Percentiles rank a stretch among this genome's conserved stretches.
phyloP scores from a whole-genome alignment of 352 stramenopile genomes.

The Elongisporangium prolatum region DNA sequence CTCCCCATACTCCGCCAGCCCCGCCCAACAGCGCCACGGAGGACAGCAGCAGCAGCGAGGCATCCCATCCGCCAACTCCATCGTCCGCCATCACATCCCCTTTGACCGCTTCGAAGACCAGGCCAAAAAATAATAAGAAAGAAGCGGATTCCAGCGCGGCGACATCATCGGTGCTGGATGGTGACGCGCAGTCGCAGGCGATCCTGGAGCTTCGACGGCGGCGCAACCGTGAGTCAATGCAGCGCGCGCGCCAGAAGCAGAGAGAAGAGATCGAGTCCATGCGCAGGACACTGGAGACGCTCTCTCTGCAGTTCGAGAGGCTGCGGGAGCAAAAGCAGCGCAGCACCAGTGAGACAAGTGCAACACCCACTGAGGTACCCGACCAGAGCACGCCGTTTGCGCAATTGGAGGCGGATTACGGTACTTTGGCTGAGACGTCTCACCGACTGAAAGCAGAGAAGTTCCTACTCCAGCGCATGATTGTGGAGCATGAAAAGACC shows the following conservation, averaged over 20 bases:
- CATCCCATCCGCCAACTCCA: neutral
- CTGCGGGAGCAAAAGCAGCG: neutral
- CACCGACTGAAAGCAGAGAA: neutral
- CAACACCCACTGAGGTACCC: neutral
- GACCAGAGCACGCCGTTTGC: neutral
- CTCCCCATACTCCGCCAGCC: neutral
- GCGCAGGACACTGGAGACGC: neutral
- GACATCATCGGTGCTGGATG: neutral
- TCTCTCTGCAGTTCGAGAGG: neutral
- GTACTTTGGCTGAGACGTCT: neutral
- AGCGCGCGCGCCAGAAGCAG: slow-evolving; percentile 30
- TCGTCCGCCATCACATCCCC: neutral
- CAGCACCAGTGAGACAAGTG: neutral
- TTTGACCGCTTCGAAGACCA: neutral
- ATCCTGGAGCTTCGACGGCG: slow-evolving; percentile 44
- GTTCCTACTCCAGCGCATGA: neutral
- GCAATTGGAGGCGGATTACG: neutral
- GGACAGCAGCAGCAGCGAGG: neutral
- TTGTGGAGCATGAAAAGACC: neutral
- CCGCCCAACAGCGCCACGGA: neutral
- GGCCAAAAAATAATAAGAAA: neutral
- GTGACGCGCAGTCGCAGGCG: slow-evolving; percentile 12
- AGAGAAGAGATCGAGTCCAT: neutral
- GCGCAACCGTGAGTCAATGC: slow-evolving; percentile 60
- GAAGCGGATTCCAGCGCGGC: neutral